Evolutionary conservation across 83 land plant genomes (phyloP).

Genomic region (Thuja plicata): DNA sequence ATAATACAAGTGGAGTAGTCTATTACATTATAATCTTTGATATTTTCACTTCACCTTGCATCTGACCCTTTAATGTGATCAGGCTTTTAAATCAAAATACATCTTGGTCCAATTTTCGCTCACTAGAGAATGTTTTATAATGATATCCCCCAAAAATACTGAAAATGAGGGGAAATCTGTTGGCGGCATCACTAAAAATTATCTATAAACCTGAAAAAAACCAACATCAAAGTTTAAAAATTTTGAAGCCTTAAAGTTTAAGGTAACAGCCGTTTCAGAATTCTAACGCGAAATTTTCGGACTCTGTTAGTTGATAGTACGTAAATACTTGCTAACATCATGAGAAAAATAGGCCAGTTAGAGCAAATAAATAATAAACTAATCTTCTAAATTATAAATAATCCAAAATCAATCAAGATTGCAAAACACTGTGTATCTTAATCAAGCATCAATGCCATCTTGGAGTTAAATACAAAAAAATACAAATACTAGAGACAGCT

Average conservation of each 20-base stretch:
- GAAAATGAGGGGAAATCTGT: not conserved
- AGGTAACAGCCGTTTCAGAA: not conserved
- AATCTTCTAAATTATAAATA: not conserved
- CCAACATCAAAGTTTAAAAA: not conserved
- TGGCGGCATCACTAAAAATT: not conserved
- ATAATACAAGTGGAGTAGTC: too few relatives aligned
- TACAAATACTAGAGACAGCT: not conserved
- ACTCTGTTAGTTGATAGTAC: not conserved
- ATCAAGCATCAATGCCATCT: not conserved
- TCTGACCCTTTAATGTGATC: too few relatives aligned
- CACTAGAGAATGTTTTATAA: not conserved
- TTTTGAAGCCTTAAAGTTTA: not conserved
- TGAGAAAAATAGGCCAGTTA: not conserved
- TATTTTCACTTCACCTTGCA: too few relatives aligned
- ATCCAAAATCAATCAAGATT: not conserved
- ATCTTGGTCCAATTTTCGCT: not conserved
- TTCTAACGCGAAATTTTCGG: not conserved
- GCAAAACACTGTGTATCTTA: not conserved
- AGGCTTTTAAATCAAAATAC: not conserved
- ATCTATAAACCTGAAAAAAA: not conserved
- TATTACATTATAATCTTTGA: too few relatives aligned
- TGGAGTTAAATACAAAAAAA: not conserved
- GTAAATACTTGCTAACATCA: not conserved
- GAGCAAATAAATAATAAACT: not conserved
- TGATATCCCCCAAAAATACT: not conserved